phyloP scores from a whole-genome alignment of 73 alveolate species.

The Blepharisma stoltei region DNA sequence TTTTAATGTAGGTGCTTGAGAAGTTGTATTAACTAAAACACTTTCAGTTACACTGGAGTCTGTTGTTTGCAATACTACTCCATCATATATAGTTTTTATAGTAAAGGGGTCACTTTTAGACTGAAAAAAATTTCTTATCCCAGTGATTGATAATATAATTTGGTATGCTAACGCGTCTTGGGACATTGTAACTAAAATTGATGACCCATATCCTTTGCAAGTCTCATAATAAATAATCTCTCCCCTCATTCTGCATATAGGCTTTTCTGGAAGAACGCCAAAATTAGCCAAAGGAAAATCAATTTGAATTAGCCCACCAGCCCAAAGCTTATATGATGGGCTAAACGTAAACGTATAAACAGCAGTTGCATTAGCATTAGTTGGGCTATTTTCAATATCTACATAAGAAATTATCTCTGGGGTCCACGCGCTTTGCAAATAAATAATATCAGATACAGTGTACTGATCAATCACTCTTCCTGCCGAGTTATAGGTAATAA shows the following conservation, averaged over 20 bases:
- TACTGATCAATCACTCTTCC: constrained; percentile 26
- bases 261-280: constrained; percentile 37
- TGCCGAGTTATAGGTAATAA: not conserved
- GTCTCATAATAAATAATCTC: constrained; percentile 36
- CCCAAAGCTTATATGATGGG: constrained; percentile 22
- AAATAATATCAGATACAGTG: not conserved
- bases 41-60: not conserved
- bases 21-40: constrained; percentile 34
- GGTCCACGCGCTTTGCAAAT: not conserved
- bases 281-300: constrained; percentile 39
- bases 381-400: constrained; percentile 26
- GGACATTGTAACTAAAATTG: constrained; percentile 10
- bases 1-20: constrained; percentile 32
- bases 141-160: not conserved
- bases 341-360: constrained; percentile 32
- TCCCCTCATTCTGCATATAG: constrained; percentile 39
- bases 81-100: constrained; percentile 36
- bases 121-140: not conserved
- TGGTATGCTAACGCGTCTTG: not conserved
- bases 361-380: constrained; percentile 36
- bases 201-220: constrained; percentile 36
- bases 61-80: constrained; percentile 6
- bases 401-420: not conserved
- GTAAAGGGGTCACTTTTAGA: constrained; percentile 15
- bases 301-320: constrained; percentile 32